Base-by-base conservation (phyloP, 164 flowering plant species). In the Aristolochia californica region DNA sequence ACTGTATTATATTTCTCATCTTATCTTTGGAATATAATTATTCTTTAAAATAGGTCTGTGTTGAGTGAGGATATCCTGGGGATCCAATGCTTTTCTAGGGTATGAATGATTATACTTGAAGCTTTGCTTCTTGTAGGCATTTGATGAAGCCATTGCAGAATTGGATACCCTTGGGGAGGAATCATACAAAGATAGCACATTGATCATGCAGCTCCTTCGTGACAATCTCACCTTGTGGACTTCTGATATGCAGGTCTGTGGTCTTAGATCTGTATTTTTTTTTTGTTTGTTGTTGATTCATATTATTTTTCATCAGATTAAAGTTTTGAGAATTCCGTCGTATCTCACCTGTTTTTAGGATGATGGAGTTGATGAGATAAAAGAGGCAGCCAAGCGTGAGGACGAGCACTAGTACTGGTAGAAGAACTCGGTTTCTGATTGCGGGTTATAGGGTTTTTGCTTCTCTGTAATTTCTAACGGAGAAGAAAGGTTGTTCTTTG, bases 311-410 rank as follows among this genome's bases (percentile, higher is more conserved):
- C 48, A 15, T 47, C 44, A 45, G 28, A 17, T 48, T 48, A 28
- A 21, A 24, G 25, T 21, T 43, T 16, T 55, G 30, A 26, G 48
- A 23, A 40, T 23, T 20, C 7, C 20, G 11, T 21, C 22, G 20
- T 13, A 13, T 18, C 24, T 30, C 5, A 5, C 16, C 56, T 21
- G 14, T 21, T 57, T 44, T 11, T 16, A 57, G 47, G 60, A 43
- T 40, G 24, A 22, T 50, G 10, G n/a, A 15, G 74, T 23, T 20
- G 91, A 88, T 58, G 96, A 85, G 73, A 88, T 85, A 61, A 88
- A 88, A 64, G 96, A 88, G 69, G 85, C 95, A 22, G 47, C 83
- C 38, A 81, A 83, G 75, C 79, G 64, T 2, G 82, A 72, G 27
- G 83, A 78, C 5, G 64, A 61, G 45, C 45, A 49, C 17, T 50